Conservation (phyloP, 169 alveolate genomes). For the Eimeria necatrix region DNA sequence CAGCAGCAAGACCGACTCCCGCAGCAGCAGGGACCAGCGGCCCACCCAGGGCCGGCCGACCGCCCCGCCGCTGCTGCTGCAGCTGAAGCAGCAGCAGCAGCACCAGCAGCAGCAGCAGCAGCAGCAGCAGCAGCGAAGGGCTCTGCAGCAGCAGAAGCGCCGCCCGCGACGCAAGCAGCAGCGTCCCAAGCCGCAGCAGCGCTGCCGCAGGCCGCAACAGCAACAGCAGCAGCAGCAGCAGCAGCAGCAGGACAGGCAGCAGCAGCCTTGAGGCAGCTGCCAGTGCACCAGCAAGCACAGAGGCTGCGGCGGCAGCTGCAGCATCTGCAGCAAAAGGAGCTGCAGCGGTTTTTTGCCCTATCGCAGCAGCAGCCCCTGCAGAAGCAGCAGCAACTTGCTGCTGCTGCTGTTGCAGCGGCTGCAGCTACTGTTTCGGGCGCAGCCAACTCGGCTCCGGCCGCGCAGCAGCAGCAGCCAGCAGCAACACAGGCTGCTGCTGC, state of each 20-base stretch:
- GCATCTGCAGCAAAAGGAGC: conserved; percentile 59
- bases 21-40: neutral
- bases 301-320: conserved; percentile 64
- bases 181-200: neutral
- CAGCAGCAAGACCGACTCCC: neutral
- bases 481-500: conserved; percentile 32
- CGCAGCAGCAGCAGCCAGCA: conserved; percentile 49
- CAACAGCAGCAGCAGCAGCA: conserved; percentile 43
- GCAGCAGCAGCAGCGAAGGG: neutral
- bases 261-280: conserved; percentile 32
- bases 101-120: neutral
- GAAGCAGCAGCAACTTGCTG: conserved; percentile 49
- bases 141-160: conserved; percentile 11
- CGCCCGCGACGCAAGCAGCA: neutral
- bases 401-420: conserved; percentile 51
- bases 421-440: neutral
- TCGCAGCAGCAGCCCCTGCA: conserved; percentile 58
- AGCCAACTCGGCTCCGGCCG: neutral
- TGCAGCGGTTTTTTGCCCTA: conserved; percentile 45
- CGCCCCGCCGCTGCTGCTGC: no score
- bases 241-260: conserved; percentile 43
- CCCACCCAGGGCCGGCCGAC: no score
- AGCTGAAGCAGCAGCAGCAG: conserved; percentile 3
- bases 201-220: neutral
- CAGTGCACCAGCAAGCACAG: conserved; percentile 21